These are phyloP conservation scores for Aureobasidium vineae DNA, from an alignment of 2,329 filamentous ascomycete genomes.

Conservation along the genomic window DNA sequence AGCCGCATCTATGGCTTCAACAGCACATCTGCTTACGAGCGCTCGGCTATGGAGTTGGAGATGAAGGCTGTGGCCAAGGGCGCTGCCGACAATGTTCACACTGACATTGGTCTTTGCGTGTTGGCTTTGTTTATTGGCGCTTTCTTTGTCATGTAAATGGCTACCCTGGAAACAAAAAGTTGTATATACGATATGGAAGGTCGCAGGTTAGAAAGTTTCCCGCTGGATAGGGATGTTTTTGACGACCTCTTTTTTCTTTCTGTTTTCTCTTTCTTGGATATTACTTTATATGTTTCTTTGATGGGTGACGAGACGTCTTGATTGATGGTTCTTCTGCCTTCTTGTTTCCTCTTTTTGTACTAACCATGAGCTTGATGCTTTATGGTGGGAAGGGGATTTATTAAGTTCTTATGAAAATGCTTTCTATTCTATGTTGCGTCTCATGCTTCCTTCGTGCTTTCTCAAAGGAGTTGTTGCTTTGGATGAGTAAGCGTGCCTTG, in stretches of 20 bases:
- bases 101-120: conserved; percentile 8
- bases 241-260: conserved; percentile 3
- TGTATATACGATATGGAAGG: background rate
- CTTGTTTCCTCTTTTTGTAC: background rate
- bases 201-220: background rate
- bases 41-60: background rate
- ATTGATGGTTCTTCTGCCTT: background rate
- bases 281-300: background rate
- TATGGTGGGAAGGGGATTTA: background rate
- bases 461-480: too few species aligned
- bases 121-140: conserved; percentile 11
- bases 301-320: background rate
- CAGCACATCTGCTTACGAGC: background rate
- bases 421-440: background rate
- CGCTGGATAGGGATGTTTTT: background rate
- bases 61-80: conserved; percentile 6
- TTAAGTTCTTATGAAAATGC: background rate
- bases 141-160: conserved; percentile 14
- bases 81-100: conserved; percentile 6
- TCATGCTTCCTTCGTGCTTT: too few species aligned
- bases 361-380: conserved; percentile 9
- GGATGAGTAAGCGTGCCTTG: too few species aligned
- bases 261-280: background rate
- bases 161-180: background rate
- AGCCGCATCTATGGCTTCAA: background rate